A percentile compares a stretch with the other conserved stretches of the same genome.
phyloP scores from a whole-genome alignment of 2,329 filamentous ascomycete genomes.

The Cercospora nicotianae region DNA sequence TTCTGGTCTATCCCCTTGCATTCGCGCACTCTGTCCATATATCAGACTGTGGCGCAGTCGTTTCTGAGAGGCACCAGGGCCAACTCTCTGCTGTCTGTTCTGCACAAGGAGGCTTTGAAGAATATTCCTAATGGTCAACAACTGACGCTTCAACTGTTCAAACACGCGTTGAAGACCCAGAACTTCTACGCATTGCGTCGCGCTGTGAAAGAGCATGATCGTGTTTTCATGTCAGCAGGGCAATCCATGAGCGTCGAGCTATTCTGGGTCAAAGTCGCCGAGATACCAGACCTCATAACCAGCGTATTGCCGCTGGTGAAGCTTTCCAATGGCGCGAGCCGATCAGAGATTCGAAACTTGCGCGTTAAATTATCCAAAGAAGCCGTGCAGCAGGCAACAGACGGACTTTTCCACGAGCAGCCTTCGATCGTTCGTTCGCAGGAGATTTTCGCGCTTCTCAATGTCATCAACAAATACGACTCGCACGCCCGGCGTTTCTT shows the following conservation, averaged over 20 bases:
- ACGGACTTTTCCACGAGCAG: neutral
- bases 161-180: neutral
- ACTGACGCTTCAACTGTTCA: slow-evolving; percentile 12
- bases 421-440: neutral
- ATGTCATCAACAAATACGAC: slow-evolving; percentile 1
- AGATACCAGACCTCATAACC: slow-evolving; percentile 1
- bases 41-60: slow-evolving; percentile 25
- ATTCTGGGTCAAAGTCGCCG: slow-evolving; percentile 14
- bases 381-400: slow-evolving; percentile 5
- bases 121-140: slow-evolving; percentile 25
- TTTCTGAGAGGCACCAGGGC: slow-evolving; percentile 23
- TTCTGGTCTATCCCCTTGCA: slow-evolving; percentile 30
- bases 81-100: slow-evolving; percentile 18
- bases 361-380: slow-evolving; percentile 1
- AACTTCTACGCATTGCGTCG: neutral
- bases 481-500: neutral
- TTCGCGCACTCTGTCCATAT: slow-evolving; percentile 25
- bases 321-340: neutral
- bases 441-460: neutral
- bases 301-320: neutral
- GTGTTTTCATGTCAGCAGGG: neutral
- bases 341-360: neutral
- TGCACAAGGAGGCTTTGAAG: slow-evolving; percentile 34
- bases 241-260: slow-evolving; percentile 2
- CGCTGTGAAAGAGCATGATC: slow-evolving; percentile 1